These are phyloP conservation scores for Umbellularia californica DNA, from an alignment of 164 flowering plant species.

Conservation along the genomic window DNA sequence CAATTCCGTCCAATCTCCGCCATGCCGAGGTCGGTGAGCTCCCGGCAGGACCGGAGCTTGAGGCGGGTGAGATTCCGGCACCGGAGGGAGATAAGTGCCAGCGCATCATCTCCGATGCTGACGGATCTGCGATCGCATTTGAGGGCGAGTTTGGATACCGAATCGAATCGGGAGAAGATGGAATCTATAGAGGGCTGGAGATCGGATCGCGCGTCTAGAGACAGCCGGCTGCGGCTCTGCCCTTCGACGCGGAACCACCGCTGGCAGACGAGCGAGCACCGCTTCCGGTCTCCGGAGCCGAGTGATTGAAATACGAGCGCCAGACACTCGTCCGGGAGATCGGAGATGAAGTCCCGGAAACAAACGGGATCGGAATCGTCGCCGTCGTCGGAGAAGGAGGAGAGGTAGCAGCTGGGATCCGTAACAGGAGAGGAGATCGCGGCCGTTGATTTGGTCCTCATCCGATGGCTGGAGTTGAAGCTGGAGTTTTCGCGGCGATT, in stretches of 20 bases:
- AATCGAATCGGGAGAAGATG: constrained; percentile 64
- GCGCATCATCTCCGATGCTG: constrained; percentile 65
- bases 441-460: constrained; percentile 22
- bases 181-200: constrained; percentile 34
- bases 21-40: constrained; percentile 69
- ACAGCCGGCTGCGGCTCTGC: constrained; percentile 64
- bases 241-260: constrained; percentile 81
- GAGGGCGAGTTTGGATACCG: constrained; percentile 73
- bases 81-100: constrained; percentile 49
- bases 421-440: constrained; percentile 17
- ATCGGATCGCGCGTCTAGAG: constrained; percentile 62
- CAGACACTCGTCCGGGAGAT: constrained; percentile 82
- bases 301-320: constrained; percentile 69
- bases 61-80: constrained; percentile 65
- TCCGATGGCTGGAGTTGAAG: constrained; percentile 15
- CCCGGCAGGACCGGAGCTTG: constrained; percentile 85
- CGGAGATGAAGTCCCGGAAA: constrained; percentile 33
- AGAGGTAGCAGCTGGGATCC: constrained; percentile 3
- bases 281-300: constrained; percentile 59
- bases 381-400: background rate
- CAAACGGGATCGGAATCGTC: background rate
- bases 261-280: constrained; percentile 63
- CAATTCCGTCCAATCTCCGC: constrained; percentile 53
- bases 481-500: constrained; percentile 25
- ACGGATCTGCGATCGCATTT: constrained; percentile 68